Base-by-base conservation (phyloP, 306 rosid genomes). In the Acmispon strigosus region DNA sequence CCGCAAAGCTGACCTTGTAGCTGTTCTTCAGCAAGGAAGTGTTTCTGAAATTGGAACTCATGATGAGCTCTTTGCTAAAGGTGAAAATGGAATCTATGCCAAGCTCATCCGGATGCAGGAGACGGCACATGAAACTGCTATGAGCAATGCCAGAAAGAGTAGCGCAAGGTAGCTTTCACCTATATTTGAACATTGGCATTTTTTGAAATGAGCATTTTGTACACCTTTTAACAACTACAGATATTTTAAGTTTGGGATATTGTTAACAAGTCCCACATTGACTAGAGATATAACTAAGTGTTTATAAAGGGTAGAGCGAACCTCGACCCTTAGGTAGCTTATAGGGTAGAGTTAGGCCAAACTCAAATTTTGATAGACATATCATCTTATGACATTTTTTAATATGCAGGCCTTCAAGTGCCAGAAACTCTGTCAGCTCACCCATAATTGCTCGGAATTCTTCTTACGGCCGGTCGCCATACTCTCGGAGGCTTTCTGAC, bases 381-480 rank as follows among this genome's bases (percentile, higher is more conserved):
- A 47, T 62, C 10, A 7, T 53, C 32, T 37, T 44, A 62, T 66
- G 44, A 39, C 36, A 22, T 48, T 20, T 41, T 29, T 81, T 50
- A 32, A 41, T 73, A 80, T 81, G 32, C 83, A 91, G 97, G 83
- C 96, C 97, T 62, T 91, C 97, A 43, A 91, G 96, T 83, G 97
- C 97, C 17, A 87, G 97, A 65, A 91, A 91, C 88, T 91, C 97
- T 10, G 97, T 91, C 19, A 91, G 97, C 90, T 91, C 97, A 6
- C 97, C 97, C n/a, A 91, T 91, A 73, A 89, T 89, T 65, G 78
- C 97, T 8, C 77, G 97, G 12, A 91, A 91, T 67, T 91, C 97
- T 64, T 91, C 97, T 50, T 91, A 91, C 52, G 97, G 97, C 51
- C 96, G 97, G 14, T 91, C 97, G 12, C 97, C 97, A 29, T 91